Base-by-base conservation (phyloP, 768 basidiomycete species). In the Coprinopsis marcescibilis region DNA sequence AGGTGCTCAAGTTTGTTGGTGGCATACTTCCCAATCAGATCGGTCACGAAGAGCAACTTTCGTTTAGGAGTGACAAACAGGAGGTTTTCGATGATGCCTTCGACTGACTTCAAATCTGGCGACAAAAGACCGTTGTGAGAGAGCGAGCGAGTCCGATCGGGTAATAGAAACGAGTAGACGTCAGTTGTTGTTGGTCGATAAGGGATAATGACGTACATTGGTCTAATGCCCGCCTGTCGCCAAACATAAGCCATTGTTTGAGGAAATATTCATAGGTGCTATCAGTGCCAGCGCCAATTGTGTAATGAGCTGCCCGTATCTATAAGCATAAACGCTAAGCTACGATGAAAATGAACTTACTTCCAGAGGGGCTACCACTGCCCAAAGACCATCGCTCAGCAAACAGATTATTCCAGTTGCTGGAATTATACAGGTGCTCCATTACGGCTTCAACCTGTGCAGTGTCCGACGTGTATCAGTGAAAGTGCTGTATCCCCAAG, bases 181-280 rank as follows among this genome's bases (percentile, higher is more conserved):
- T 27, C 5, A 43, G 19, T 4, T 12, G 26, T 8, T 27, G 27
- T 14, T 43, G 4, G 11, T 11, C 14, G 41, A 17, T 14, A 14
- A 30, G 29, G 53, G n/a, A 10, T 27, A 30, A 27, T 1, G 7
- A 41, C 77, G 36, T 57, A 85, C 83, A 85, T 55, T 81, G 68
- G 49, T 80, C 75, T 7, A 75, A 68, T 20, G 67, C 69, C 29
- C 67, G 68, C 51, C 60, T 66, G 53, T 85, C 84, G 1, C 70
- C 76, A 2, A 76, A 76, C 32, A 84, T 64, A 14, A 86, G 63
- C 65, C 77, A 85, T 48, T 81, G 80, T 54, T 86, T 86, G 37
- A 86, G 71, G 24, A 80, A 70, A 57, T 85, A 85, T 57, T 85
- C 83, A 44, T 85, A 81, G 14, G 71, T 80, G 51, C 83, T 84